Percentiles rank a stretch among this genome's conserved stretches.
Evolutionary conservation across 2,329 filamentous ascomycete species (phyloP).

Genomic region (Nigrospora sphaerica): DNA sequence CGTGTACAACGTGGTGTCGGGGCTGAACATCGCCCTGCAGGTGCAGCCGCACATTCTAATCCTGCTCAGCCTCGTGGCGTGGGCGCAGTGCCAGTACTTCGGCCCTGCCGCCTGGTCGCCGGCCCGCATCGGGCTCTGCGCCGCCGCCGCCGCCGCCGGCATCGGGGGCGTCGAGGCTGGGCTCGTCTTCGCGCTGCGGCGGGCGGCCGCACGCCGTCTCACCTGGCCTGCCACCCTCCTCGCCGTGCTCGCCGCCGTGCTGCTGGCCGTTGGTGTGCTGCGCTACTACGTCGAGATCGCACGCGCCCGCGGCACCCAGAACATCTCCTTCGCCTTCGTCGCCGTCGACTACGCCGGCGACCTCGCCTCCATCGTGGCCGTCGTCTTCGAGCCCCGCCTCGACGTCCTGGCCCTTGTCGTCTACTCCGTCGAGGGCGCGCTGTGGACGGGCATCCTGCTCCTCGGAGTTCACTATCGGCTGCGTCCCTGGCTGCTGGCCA

Average conservation of each 20-base stretch:
- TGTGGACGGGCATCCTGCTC: slow-evolving; percentile 62
- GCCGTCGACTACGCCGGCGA: slow-evolving; percentile 64
- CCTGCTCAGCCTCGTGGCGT: slow-evolving; percentile 32
- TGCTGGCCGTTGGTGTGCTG: slow-evolving; percentile 60
- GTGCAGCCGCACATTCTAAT: slow-evolving; percentile 37
- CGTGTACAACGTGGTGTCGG: slow-evolving; percentile 35
- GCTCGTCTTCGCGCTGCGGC: slow-evolving; percentile 50
- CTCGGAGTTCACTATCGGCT: slow-evolving; percentile 33
- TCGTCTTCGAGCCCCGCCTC: slow-evolving; percentile 52
- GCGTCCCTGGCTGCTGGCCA: not conserved
- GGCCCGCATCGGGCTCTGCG: not conserved
- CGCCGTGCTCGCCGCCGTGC: slow-evolving; percentile 55
- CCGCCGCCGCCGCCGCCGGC: slow-evolving; percentile 35
- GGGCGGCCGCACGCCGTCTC: slow-evolving; percentile 32
- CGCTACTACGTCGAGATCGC: slow-evolving; percentile 67
- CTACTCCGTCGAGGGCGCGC: slow-evolving; percentile 56
- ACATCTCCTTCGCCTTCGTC: slow-evolving; percentile 67
- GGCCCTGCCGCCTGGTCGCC: not conserved
- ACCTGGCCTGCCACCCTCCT: slow-evolving; percentile 60
- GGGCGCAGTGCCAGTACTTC: slow-evolving; percentile 37
- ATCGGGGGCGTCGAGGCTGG: slow-evolving; percentile 54
- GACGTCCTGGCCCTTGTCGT: slow-evolving; percentile 59
- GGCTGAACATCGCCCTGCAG: slow-evolving; percentile 32
- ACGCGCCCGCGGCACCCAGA: slow-evolving; percentile 55
- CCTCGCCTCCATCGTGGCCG: slow-evolving; percentile 57